Base-by-base conservation (phyloP, 495 filamentous ascomycete species). In the Penicillium canariense region DNA sequence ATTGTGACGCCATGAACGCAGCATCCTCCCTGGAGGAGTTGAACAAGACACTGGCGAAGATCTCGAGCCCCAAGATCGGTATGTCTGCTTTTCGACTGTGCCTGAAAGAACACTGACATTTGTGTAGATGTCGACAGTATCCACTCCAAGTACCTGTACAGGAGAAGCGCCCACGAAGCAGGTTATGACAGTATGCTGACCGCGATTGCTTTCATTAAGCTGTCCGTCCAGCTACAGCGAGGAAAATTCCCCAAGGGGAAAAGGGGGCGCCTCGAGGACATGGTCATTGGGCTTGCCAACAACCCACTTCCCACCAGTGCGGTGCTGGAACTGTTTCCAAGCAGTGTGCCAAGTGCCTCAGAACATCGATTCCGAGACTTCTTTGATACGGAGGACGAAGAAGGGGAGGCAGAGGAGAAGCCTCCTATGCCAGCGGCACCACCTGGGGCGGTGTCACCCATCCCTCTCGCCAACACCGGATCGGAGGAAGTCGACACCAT, bases 111-210 rank as follows among this genome's bases (percentile, higher is more conserved):
- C 27, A n/a, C 31, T 43, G 11, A 52, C 11, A 34, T 1, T 7
- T 12, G 12, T 18, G 6, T 28, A 71, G 71, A 40, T 7, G 50
- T 73, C 25, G 62, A 82, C 25, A 42, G 58, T 9, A 47, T 73
- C 15, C 74, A 82, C 59, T 51, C 54, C 0, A 84, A 84, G 60
- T 84, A 86, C 55, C 36, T 68, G 15, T 60, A 54, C 17, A 61
- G 56, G 10, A 63, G 68, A 14, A 62, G 68, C 20, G 70, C 71
- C 28, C 88, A 91, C 47, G 81, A 90, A 64, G 88, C 87, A 15
- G 89, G 88, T 12, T 90, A 78, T 56, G 88, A 91, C 61, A 90
- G 87, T 66, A 80, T 79, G 55, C 77, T 88, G 59, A 86, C 87
- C 0, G 87, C 87, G 0, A 75, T 81, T 31, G 74, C 88, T 12